Evolutionary conservation across 148 eudicot genomes (phyloP).

Genomic region (Rheum nobile): DNA sequence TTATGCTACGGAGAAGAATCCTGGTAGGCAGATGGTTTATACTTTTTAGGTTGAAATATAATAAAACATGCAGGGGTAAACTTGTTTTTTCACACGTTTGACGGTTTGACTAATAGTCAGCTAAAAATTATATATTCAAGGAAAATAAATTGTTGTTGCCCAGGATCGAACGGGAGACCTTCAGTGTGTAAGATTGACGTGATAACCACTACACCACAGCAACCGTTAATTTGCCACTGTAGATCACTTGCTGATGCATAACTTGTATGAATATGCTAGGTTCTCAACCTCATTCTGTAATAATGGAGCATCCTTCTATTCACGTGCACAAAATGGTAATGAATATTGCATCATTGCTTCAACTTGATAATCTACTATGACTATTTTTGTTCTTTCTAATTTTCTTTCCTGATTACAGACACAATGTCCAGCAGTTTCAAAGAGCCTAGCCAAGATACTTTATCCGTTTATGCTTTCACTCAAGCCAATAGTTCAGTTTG

Average conservation of each 20-base stretch:
- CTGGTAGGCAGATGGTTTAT: too few relatives aligned
- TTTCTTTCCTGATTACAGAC: too few relatives aligned
- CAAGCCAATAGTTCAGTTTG: too few relatives aligned
- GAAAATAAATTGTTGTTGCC: neutral
- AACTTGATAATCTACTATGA: too few relatives aligned
- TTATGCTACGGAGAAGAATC: neutral
- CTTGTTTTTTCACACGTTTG: too few relatives aligned
- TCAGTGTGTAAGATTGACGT: neutral
- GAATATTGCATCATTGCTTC: neutral
- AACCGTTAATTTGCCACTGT: neutral
- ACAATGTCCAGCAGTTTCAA: too few relatives aligned
- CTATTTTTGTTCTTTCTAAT: too few relatives aligned
- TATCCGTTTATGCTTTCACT: too few relatives aligned
- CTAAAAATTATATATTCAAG: too few relatives aligned
- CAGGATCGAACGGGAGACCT: slow-evolving; percentile 2
- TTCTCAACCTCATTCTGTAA: slow-evolving; percentile 77
- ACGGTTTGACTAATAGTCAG: too few relatives aligned
- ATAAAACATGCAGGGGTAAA: neutral
- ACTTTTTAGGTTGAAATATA: neutral
- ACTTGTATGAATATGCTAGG: slow-evolving; percentile 27
- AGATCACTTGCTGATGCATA: neutral
- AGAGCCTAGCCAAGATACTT: too few relatives aligned
- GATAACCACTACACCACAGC: slow-evolving; percentile 3
- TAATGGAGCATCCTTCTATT: slow-evolving; percentile 66
- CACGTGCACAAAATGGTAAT: slow-evolving; percentile 76